Base-by-base conservation (phyloP, 1,284 basidiomycete species). In the Laetiporus sulphureus region DNA sequence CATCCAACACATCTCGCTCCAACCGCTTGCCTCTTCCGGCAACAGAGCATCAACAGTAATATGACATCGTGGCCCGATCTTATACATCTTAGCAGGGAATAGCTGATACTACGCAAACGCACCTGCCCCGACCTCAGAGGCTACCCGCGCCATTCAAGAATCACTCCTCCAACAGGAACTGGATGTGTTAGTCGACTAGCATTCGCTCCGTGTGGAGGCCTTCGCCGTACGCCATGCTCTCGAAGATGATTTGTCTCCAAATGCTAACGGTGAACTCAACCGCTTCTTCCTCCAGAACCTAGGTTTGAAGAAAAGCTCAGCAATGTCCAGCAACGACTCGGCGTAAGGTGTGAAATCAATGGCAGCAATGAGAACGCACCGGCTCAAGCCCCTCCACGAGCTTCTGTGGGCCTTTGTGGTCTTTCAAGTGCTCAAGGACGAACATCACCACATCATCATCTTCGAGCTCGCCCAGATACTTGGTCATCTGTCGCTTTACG, bases 221-320 rank as follows among this genome's bases (percentile, higher is more conserved):
- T 64, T 90, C 87, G 46, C 79, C 81, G 58, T 90, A 90, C 27
- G 86, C 82, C 79, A 88, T 84, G 58, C 86, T 89, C 68, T 94
- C 91, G 61, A 93, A 93, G 39, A 89, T 84, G 50, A 93, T 76
- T 65, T 91, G 87, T 41, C 88, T 75, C 91, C 91, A 93, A 31
- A 94, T 70, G 48, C 72, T 73, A 48, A 82, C 62, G n/a, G 78
- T 72, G 44, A 91, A 75, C 46, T 87, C 79, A 24, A 69, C 64
- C 1, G 91, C 89, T 61, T 94, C 91, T 62, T 93, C 91, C 56
- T 90, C 89, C 16, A 94, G 69, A 4, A 93, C 88, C 91, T 93
- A 4, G 7, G 3, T 8, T 7, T 13, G 25, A 13, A 15, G 8
- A 27, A 10, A 42, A 22, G 50, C 51, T 42, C n/a, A 40, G 34